phyloP scores from a whole-genome alignment of 2,329 filamentous ascomycete species.

The Diplodia corticola region DNA sequence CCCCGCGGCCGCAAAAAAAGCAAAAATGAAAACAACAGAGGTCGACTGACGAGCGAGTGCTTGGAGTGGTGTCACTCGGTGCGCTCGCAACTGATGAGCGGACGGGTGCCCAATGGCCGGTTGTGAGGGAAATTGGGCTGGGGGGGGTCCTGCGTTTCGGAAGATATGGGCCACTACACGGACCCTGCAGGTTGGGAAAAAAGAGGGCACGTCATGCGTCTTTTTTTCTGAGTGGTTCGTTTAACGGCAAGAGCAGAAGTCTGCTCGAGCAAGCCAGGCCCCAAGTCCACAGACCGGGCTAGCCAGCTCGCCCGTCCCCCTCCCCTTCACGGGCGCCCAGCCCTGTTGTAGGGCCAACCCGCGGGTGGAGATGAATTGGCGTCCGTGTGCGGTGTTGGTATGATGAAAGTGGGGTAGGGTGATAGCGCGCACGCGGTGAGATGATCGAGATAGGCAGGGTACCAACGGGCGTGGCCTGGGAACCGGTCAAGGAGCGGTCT shows the following conservation, averaged over 20 bases:
- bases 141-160: neutral
- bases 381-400: neutral
- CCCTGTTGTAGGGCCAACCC: slow-evolving; percentile 3
- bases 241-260: neutral
- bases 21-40: neutral
- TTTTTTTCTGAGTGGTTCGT: neutral
- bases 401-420: slow-evolving; percentile 16
- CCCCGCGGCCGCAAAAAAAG: neutral
- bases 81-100: neutral
- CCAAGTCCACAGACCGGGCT: neutral
- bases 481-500: slow-evolving; percentile 1
- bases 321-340: neutral
- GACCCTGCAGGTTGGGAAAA: neutral
- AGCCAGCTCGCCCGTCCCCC: neutral
- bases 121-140: neutral
- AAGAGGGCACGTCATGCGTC: neutral
- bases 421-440: neutral
- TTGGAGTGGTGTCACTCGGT: neutral
- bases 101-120: neutral
- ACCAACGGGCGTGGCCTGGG: no score
- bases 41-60: neutral
- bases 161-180: neutral
- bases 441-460: neutral
- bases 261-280: neutral
- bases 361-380: neutral